These are phyloP conservation scores for Backusella mclennaniae DNA, from an alignment of 192 early-diverging fungal species.

Conservation along the genomic window DNA sequence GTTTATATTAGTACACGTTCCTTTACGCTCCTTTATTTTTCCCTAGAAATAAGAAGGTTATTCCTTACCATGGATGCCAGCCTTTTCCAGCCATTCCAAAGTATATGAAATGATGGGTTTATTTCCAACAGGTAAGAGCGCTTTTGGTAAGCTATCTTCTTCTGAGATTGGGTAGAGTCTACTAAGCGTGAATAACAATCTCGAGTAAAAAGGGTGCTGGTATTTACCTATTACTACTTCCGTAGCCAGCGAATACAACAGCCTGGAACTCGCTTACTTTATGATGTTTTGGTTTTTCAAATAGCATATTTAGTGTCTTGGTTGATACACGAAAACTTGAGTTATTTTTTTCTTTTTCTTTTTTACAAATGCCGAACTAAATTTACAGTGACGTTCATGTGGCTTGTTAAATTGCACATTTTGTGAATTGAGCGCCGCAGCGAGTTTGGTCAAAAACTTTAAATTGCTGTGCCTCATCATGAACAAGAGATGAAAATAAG, in stretches of 20 bases:
- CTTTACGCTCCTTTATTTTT: neutral
- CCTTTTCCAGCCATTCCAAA: slow-evolving; percentile 91
- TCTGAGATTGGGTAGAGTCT: slow-evolving; percentile 79
- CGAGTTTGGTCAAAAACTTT: neutral
- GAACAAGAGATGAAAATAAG: neutral
- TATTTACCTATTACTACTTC: slow-evolving; percentile 53
- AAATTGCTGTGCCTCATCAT: neutral
- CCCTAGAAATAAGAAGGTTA: neutral
- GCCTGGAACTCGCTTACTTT: slow-evolving; percentile 64
- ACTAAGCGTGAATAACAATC: neutral
- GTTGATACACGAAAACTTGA: neutral
- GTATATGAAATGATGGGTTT: slow-evolving; percentile 94
- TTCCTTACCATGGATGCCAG: slow-evolving; percentile 55
- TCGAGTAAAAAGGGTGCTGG: neutral
- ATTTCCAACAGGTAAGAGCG: slow-evolving; percentile 90
- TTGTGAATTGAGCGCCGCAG: neutral
- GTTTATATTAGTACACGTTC: neutral
- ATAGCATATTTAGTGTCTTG: slow-evolving; percentile 16
- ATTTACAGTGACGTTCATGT: slow-evolving; percentile 1
- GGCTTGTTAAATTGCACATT: neutral
- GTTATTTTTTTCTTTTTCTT: neutral
- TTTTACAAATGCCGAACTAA: neutral
- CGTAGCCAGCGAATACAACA: slow-evolving; percentile 63
- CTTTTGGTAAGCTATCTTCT: slow-evolving; percentile 86
- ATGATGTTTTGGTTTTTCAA: slow-evolving; percentile 38